phyloP scores from a whole-genome alignment of 192 early-diverging fungal species.

The Entomortierella lignicola region DNA sequence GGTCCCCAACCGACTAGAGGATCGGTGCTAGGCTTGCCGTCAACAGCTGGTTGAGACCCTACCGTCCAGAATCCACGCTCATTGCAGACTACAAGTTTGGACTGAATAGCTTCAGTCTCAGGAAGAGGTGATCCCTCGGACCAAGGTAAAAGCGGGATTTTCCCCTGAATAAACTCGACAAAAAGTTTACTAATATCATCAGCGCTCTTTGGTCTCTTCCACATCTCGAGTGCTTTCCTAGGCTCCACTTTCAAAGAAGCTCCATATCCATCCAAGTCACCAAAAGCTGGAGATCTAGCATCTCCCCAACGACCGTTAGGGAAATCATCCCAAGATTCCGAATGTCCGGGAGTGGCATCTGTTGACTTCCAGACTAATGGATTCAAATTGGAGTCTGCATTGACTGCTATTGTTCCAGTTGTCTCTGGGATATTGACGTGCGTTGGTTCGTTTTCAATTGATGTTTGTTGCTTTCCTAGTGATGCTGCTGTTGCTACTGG shows the following conservation, averaged over 20 bases:
- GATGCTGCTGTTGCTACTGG: slow-evolving; percentile 18
- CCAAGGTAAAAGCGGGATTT: slow-evolving; percentile 78
- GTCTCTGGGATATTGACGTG: slow-evolving; percentile 1
- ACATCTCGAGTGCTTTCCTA: slow-evolving; percentile 68
- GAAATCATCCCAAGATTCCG: slow-evolving; percentile 89
- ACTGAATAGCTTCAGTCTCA: slow-evolving; percentile 73
- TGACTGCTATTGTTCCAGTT: background rate
- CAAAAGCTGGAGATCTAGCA: slow-evolving; percentile 80
- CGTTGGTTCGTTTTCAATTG: slow-evolving; percentile 13
- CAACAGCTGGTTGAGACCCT: slow-evolving; percentile 85
- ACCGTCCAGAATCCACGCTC: slow-evolving; percentile 79
- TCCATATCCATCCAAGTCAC: slow-evolving; percentile 75
- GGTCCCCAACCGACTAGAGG: slow-evolving; percentile 87
- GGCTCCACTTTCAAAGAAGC: slow-evolving; percentile 67
- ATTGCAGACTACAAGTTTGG: slow-evolving; percentile 69
- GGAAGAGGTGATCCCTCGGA: slow-evolving; percentile 66
- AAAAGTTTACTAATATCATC: slow-evolving; percentile 76
- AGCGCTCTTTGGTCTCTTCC: slow-evolving; percentile 68
- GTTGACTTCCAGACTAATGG: slow-evolving; percentile 69
- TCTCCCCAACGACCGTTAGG: slow-evolving; percentile 93
- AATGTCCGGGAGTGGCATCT: slow-evolving; percentile 63
- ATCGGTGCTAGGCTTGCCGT: slow-evolving; percentile 76
- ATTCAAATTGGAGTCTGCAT: slow-evolving; percentile 49
- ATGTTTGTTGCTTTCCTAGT: slow-evolving; percentile 5
- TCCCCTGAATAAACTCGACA: slow-evolving; percentile 71